phyloP scores from a whole-genome alignment of 108 stramenopile species.

The Nitzschia palea region DNA sequence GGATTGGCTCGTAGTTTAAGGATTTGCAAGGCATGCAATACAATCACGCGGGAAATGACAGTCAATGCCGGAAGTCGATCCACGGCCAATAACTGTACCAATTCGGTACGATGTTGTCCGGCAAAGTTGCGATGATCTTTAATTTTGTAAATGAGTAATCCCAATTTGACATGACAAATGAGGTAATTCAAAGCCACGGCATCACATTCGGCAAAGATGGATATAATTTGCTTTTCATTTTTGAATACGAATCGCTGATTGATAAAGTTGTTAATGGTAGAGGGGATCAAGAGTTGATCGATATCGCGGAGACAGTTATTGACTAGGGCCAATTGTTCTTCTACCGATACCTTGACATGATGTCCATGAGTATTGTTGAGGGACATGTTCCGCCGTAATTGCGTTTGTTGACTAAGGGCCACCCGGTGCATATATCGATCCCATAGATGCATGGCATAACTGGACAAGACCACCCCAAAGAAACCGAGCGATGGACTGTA shows the following conservation, averaged over 20 bases:
- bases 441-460: conserved; percentile 85
- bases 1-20: conserved; percentile 86
- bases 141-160: conserved; percentile 95
- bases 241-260: conserved; percentile 75
- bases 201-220: conserved; percentile 89
- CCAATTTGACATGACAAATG: conserved; percentile 86
- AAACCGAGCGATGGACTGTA: conserved; percentile 67
- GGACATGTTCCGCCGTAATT: conserved; percentile 44
- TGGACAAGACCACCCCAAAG: conserved; percentile 58
- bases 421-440: conserved; percentile 82
- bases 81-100: conserved; percentile 85
- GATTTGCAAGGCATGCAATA: conserved; percentile 77
- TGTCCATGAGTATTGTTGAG: not conserved
- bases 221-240: conserved; percentile 92
- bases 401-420: conserved; percentile 53
- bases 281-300: conserved; percentile 86
- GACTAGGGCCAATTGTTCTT: conserved; percentile 67
- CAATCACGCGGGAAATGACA: conserved; percentile 71
- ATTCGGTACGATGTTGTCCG: conserved; percentile 83
- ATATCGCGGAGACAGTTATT: conserved; percentile 79
- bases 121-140: conserved; percentile 90
- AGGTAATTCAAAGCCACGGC: conserved; percentile 92
- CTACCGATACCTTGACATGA: conserved; percentile 48
- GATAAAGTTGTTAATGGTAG: conserved; percentile 92
- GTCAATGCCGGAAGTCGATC: conserved; percentile 80